Conservation (phyloP, 2,329 filamentous ascomycete genomes). For the Colletotrichum lentis region DNA sequence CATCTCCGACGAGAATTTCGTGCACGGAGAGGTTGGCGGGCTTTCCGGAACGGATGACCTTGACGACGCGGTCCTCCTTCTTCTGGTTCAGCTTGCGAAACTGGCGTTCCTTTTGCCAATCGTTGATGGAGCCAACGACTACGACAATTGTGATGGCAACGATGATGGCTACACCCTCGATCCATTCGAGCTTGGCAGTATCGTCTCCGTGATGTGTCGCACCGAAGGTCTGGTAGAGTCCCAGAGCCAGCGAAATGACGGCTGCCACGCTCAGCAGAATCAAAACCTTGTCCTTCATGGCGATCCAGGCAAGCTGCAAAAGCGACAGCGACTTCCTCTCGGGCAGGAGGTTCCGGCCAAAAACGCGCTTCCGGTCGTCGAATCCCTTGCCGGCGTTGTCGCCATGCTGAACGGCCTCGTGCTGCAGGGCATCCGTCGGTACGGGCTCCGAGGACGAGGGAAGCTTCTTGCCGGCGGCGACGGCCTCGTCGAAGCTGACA, state of each 20-base stretch:
- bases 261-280: constrained; percentile 76
- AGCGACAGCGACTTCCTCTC: constrained; percentile 75
- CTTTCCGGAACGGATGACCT: constrained; percentile 76
- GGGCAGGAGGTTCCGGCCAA: constrained; percentile 69
- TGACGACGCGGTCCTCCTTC: constrained; percentile 78
- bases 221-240: constrained; percentile 77
- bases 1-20: constrained; percentile 76
- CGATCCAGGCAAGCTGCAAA: constrained; percentile 77
- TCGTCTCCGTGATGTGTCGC: constrained; percentile 56
- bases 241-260: constrained; percentile 75
- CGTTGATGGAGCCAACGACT: constrained; percentile 78
- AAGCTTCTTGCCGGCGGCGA: constrained; percentile 48
- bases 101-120: constrained; percentile 83
- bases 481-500: constrained; percentile 60
- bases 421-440: constrained; percentile 39
- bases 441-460: constrained; percentile 42
- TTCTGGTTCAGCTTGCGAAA: constrained; percentile 84
- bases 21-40: constrained; percentile 74
- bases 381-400: constrained; percentile 40
- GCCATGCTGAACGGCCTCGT: constrained; percentile 17
- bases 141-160: constrained; percentile 81
- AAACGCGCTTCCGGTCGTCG: constrained; percentile 65
- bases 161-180: constrained; percentile 82
- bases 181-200: constrained; percentile 74
- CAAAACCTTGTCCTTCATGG: constrained; percentile 82